Base-by-base conservation (phyloP, 225 moss, liverwort and hornwort species). In the Bryum argenteum region DNA sequence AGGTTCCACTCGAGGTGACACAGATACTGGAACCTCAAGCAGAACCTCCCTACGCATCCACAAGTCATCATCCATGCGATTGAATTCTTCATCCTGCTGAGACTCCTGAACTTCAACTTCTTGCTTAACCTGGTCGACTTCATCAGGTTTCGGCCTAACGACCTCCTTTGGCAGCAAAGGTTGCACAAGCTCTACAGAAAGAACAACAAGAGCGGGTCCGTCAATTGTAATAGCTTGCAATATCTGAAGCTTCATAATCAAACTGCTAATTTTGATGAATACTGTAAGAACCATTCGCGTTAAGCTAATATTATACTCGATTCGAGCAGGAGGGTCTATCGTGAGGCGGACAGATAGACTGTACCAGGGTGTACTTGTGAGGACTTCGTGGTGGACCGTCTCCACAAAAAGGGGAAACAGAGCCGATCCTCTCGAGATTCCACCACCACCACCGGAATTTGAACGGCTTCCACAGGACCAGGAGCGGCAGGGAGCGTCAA, bases 341-440 rank as follows among this genome's bases (percentile, higher is more conserved):
- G 21, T 67, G 38, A 69, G 37, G 61, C 2, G 10, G 38, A 11
- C n/a, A 45, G 22, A 43, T 38, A 5, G 10, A 62, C 54, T 43
- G n/a, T 69, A 86, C 86, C 86, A 70, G 72, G 67, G 37, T 80
- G 38, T 19, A 70, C 40, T 75, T 66, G 69, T 7, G 78, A 72
- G 50, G 26, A 66, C 50, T 70, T 80, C 33, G 33, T 33, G 40
- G 54, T 70, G 51, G 66, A 52, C 59, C 62, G 75, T 58, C 75
- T 80, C 86, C 86, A 83, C 61, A 80, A 72, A 58, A 86, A 83
- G 16, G 86, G 86, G 65, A 86, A 86, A 67, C 86, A 86, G 21
- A 86, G 75, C 60, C 83, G 86, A 17, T 86, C 86, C 72, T 86
- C 83, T 45, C 78, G 63, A n/a, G 80, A 75, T 78, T 86, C 86